Conservation (phyloP, 345 rosid species). For the Arabidopsis arenosa region DNA sequence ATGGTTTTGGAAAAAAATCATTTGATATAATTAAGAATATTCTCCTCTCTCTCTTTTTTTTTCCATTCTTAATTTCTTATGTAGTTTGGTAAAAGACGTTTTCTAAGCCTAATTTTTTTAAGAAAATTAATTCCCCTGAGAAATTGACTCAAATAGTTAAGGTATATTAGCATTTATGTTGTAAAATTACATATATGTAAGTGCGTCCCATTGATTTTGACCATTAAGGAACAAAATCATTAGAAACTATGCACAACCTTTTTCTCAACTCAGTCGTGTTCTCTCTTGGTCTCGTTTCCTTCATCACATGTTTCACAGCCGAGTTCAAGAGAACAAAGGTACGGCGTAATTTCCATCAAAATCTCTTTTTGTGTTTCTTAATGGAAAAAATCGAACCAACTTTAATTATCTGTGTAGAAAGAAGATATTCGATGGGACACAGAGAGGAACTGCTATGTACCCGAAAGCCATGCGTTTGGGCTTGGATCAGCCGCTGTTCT, state of each 20-base stretch:
- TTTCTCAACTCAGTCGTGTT: conserved; percentile 30
- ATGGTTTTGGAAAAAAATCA: conserved; percentile 14
- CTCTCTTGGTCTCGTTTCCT: conserved; percentile 57
- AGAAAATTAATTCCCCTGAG: not conserved
- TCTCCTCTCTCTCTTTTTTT: not conserved
- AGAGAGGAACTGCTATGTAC: conserved; percentile 60
- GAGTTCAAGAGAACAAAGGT: conserved; percentile 77
- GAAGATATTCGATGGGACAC: conserved; percentile 67
- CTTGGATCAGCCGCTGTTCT: conserved; percentile 61
- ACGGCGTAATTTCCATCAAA: not conserved
- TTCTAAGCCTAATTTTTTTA: not conserved
- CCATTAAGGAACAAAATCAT: conserved; percentile 22
- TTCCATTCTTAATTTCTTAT: not conserved
- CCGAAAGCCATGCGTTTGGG: conserved; percentile 53
- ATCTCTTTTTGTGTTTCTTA: not conserved
- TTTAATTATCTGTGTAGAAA: conserved; percentile 46
- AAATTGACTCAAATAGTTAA: conserved; percentile 5
- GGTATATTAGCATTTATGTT: not conserved
- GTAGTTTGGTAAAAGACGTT: conserved; percentile 5
- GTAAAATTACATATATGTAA: conserved; percentile 19
- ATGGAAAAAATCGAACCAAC: not conserved
- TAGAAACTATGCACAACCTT: conserved; percentile 34
- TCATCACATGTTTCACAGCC: conserved; percentile 62
- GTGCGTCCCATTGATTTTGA: conserved; percentile 16
- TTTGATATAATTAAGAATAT: conserved; percentile 20